Percentiles rank a stretch among this genome's conserved stretches.
Conservation (phyloP, 2,329 filamentous ascomycete genomes). For the Akanthomyces uredinophilus region DNA sequence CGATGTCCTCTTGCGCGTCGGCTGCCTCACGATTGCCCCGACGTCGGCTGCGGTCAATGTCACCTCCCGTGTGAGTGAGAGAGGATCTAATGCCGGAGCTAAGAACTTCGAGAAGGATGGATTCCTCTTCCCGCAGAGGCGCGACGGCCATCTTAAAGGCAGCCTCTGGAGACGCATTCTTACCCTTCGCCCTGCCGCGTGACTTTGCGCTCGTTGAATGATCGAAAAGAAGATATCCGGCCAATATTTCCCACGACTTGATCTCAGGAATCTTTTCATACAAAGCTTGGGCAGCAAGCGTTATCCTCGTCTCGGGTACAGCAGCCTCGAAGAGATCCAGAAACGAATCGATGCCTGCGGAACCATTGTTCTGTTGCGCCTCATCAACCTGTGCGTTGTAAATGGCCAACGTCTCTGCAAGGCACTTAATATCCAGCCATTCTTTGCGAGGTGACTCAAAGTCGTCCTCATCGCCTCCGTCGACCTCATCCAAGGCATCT, state of each 20-base stretch:
- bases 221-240: constrained; percentile 88
- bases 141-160: constrained; percentile 68
- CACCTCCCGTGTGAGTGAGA: constrained; percentile 56
- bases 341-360: constrained; percentile 44
- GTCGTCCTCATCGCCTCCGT: constrained; percentile 67
- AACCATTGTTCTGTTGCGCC: constrained; percentile 42
- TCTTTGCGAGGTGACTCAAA: constrained; percentile 69
- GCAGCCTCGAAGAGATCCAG: constrained; percentile 56
- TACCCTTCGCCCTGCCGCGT: constrained; percentile 45
- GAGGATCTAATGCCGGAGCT: constrained; percentile 74
- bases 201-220: constrained; percentile 63
- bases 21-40: constrained; percentile 56
- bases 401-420: constrained; percentile 74
- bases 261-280: constrained; percentile 79
- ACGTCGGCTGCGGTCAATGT: constrained; percentile 57
- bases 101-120: constrained; percentile 80
- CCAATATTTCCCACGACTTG: constrained; percentile 79
- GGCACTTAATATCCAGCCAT: constrained; percentile 89
- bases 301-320: constrained; percentile 73
- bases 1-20: constrained; percentile 72
- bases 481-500: constrained; percentile 71
- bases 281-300: constrained; percentile 77
- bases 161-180: constrained; percentile 49
- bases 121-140: constrained; percentile 71
- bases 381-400: constrained; percentile 70